Evolutionary conservation across 805 yeast species (phyloP).

Genomic region (Saccharomycopsis lassenensis): DNA sequence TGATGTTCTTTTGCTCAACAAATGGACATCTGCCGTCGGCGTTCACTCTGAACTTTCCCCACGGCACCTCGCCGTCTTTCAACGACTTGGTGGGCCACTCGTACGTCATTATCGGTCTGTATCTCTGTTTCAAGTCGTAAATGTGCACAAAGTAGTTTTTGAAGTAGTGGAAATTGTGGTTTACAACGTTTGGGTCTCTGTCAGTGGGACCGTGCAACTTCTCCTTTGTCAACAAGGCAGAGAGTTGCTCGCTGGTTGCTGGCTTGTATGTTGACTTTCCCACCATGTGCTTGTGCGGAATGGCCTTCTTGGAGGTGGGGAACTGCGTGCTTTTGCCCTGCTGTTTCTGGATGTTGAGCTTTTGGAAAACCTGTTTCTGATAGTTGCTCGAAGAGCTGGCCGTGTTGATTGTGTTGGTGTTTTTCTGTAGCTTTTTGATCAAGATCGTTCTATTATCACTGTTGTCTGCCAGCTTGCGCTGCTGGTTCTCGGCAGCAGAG

Average conservation of each 20-base stretch:
- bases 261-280: neutral
- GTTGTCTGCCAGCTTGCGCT: no score
- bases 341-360: slow-evolving; percentile 6
- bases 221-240: slow-evolving; percentile 70
- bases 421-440: slow-evolving; percentile 10
- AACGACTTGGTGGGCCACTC: slow-evolving; percentile 55
- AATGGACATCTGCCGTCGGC: slow-evolving; percentile 78
- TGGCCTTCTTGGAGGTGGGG: neutral
- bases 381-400: slow-evolving; percentile 3
- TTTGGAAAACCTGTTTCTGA: slow-evolving; percentile 11
- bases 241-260: slow-evolving; percentile 31
- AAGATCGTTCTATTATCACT: slow-evolving; percentile 7
- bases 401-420: neutral
- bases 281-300: neutral
- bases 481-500: no score
- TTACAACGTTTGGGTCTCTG: slow-evolving; percentile 72
- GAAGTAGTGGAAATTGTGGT: slow-evolving; percentile 80
- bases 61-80: slow-evolving; percentile 20
- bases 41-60: slow-evolving; percentile 54
- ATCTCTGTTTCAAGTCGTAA: slow-evolving; percentile 67
- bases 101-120: slow-evolving; percentile 69
- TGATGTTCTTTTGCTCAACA: slow-evolving; percentile 42
- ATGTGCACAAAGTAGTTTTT: slow-evolving; percentile 64
- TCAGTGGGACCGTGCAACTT: slow-evolving; percentile 79
- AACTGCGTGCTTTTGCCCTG: no score